Evolutionary conservation across 169 alveolate genomes (phyloP).

Genomic region (Cardiosporidium cionae): DNA sequence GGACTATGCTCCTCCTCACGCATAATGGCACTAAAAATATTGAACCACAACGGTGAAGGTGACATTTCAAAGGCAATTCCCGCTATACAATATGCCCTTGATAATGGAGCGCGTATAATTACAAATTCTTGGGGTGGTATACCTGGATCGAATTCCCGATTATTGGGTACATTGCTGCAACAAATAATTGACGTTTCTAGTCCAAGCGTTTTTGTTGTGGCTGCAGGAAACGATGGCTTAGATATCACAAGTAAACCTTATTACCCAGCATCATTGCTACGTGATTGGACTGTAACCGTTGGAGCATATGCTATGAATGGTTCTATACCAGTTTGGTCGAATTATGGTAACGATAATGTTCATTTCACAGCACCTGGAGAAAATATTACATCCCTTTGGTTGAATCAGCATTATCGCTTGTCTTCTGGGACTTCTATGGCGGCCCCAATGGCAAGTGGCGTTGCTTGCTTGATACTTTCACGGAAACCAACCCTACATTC

Average conservation of each 20-base stretch:
- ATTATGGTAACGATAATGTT: conserved; percentile 42
- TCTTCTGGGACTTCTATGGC: conserved; percentile 55
- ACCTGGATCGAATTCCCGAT: conserved; percentile 22
- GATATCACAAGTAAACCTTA: conserved; percentile 12
- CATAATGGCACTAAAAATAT: conserved; percentile 44
- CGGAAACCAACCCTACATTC: conserved; percentile 13
- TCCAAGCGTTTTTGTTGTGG: conserved; percentile 10
- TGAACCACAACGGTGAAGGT: conserved; percentile 48
- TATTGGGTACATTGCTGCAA: conserved; percentile 15
- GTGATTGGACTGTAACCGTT: conserved; percentile 29
- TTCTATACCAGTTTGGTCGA: conserved; percentile 22
- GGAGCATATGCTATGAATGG: conserved; percentile 10
- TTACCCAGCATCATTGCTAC: conserved; percentile 14
- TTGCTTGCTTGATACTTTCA: conserved; percentile 11
- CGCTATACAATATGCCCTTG: conserved; percentile 48
- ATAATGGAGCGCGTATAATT: conserved; percentile 46
- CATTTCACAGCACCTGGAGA: conserved; percentile 63
- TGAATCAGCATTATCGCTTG: conserved; percentile 15
- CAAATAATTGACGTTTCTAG: conserved; percentile 11
- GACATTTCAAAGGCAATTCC: conserved; percentile 46
- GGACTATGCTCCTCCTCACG: conserved; percentile 39
- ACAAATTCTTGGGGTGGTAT: conserved; percentile 58
- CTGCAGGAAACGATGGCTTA: conserved; percentile 34
- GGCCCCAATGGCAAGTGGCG: conserved; percentile 47
- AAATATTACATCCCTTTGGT: conserved; percentile 38